These are phyloP conservation scores for Ogataea henricii DNA, from an alignment of 805 yeast genomes.

Conservation along the genomic window DNA sequence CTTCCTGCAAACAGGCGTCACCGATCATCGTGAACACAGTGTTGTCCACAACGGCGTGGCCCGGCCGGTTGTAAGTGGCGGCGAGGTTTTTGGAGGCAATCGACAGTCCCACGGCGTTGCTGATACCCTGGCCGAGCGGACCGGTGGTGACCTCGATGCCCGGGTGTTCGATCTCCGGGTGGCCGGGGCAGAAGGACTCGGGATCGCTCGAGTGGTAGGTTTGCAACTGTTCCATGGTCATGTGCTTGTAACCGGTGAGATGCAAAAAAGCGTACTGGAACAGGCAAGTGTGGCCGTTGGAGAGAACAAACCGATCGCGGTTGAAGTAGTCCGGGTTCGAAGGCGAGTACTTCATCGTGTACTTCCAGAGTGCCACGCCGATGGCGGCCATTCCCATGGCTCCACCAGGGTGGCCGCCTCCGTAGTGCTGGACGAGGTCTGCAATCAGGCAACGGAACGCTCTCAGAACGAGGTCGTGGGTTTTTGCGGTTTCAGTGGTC, in stretches of 20 bases:
- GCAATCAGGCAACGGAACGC: constrained; percentile 37
- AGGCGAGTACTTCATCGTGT: constrained; percentile 79
- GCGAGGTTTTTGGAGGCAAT: constrained; percentile 90
- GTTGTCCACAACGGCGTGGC: constrained; percentile 66
- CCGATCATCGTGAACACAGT: constrained; percentile 82
- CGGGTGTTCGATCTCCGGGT: constrained; percentile 90
- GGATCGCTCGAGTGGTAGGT: constrained; percentile 72
- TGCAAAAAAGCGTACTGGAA: constrained; percentile 83
- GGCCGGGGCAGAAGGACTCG: constrained; percentile 93
- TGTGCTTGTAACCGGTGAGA: constrained; percentile 74
- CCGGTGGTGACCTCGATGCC: constrained; percentile 98
- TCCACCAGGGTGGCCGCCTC: constrained; percentile 96
- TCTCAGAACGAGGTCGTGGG: constrained; percentile 31
- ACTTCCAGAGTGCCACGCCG: constrained; percentile 83
- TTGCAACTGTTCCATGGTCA: constrained; percentile 83
- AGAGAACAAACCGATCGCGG: constrained; percentile 92
- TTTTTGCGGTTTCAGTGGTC: constrained; percentile 25
- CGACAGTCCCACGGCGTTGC: constrained; percentile 94
- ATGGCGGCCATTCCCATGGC: constrained; percentile 97
- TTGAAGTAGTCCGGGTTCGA: constrained; percentile 88
- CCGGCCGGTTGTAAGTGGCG: constrained; percentile 91
- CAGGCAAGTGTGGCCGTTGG: constrained; percentile 97
- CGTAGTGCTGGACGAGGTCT: constrained; percentile 36
- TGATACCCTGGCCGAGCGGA: constrained; percentile 97
- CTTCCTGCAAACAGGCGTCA: constrained; percentile 98